Base-by-base conservation (phyloP, 2,329 filamentous ascomycete species). In the Purpureocillium lavendulum region DNA sequence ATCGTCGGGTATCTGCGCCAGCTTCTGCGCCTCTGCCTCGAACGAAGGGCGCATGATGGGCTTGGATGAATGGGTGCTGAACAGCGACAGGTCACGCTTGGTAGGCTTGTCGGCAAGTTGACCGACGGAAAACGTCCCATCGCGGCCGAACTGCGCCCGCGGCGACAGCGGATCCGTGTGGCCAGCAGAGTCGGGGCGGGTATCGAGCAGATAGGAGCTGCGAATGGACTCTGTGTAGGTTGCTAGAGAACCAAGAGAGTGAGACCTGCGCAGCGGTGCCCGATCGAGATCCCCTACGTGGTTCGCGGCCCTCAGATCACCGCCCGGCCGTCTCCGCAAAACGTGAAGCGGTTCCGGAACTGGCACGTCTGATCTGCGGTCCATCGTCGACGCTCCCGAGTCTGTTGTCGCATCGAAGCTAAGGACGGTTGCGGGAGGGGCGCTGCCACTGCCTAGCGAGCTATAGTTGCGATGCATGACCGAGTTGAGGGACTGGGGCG, bases 1-100 rank as follows among this genome's bases (percentile, higher is more conserved):
- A 30, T 94, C 87, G 54, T 96, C 89, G 0, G 90, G 87, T 18
- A 97, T 86, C 40, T 85, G 81, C 2, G 89, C 87, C 39, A 98
- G 76, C 50, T 86, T 86, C 43, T 89, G 81, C 1, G 94, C 87
- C 52, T 94, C 88, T 3, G 76, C 82, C 59, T 97, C 87, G 50
- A 97, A 96, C 0, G 89, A 96, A 2, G 77, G 74, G 4, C 77
- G 71, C 74, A 80, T 78, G 2, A 69, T 62, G 1, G 77, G 77
- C 46, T 77, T 77, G 3, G 77, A 80, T 4, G 76, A 79, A 45
- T 75, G 71, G 0, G 76, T 78, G 49, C 75, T 80, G 45, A 79
- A 75, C 2, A 80, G 55, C 0, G 77, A 80, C 21, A 74, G 46
- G 12, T 64, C 58, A 7, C 58, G 60, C 44, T 71, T 71, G 1